A percentile compares a stretch with the other conserved stretches of the same genome.
phyloP scores from a whole-genome alignment of 495 filamentous ascomycete genomes.

The Hyaloscypha hepaticicola region DNA sequence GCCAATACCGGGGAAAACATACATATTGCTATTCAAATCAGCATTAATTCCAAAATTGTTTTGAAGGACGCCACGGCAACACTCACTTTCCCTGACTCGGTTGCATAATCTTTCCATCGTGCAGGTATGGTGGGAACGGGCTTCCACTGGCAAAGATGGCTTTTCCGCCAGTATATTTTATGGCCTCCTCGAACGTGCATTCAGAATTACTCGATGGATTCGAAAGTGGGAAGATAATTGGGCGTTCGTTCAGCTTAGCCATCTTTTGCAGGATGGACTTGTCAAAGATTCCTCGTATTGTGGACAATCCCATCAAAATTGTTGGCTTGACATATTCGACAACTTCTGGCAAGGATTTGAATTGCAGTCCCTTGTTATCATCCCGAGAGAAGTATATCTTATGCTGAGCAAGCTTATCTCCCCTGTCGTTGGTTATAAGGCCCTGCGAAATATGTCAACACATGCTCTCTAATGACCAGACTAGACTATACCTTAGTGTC shows the following conservation, averaged over 20 bases:
- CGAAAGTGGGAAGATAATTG: slow-evolving; percentile 79
- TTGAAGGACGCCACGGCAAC: neutral
- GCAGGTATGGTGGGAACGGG: slow-evolving; percentile 63
- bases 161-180: slow-evolving; percentile 66
- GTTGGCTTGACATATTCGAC: slow-evolving; percentile 75
- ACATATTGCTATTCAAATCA: slow-evolving; percentile 64
- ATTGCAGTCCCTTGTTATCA: slow-evolving; percentile 71
- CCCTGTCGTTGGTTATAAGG: slow-evolving; percentile 72
- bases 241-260: slow-evolving; percentile 65
- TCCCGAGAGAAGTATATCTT: slow-evolving; percentile 78
- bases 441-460: slow-evolving; percentile 42
- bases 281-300: slow-evolving; percentile 74
- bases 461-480: neutral
- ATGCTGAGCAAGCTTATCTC: slow-evolving; percentile 75
- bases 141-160: slow-evolving; percentile 75
- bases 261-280: slow-evolving; percentile 67
- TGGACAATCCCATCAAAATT: slow-evolving; percentile 78
- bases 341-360: slow-evolving; percentile 66
- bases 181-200: slow-evolving; percentile 73
- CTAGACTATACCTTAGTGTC: slow-evolving; percentile 53
- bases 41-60: neutral
- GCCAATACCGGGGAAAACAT: slow-evolving; percentile 81
- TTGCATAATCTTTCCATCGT: slow-evolving; percentile 56
- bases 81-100: slow-evolving; percentile 62
- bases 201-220: slow-evolving; percentile 78